Conservation (phyloP, 1,284 basidiomycete genomes). For the Xerocomus minutiporus region DNA sequence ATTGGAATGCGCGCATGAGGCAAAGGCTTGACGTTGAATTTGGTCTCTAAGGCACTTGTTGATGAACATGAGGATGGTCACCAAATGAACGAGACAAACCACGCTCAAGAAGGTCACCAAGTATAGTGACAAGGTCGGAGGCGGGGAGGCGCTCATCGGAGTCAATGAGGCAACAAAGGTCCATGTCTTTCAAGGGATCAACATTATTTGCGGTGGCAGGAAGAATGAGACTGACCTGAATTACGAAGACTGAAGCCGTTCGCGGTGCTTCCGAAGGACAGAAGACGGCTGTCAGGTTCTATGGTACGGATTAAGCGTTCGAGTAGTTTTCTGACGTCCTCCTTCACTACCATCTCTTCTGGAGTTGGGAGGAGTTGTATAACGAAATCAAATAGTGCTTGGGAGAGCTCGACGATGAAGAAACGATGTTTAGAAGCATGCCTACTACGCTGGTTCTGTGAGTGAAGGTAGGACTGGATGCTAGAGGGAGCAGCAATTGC, state of each 20-base stretch:
- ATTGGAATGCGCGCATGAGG: conserved; percentile 98
- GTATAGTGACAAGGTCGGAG: conserved; percentile 89
- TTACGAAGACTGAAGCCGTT: conserved; percentile 93
- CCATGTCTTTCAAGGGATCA: conserved; percentile 73
- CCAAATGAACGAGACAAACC: conserved; percentile 45
- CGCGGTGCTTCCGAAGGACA: conserved; percentile 93
- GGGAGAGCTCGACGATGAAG: conserved; percentile 60
- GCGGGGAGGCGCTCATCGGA: conserved; percentile 73
- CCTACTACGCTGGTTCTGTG: conserved; percentile 32
- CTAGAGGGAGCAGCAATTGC: conserved; percentile 18
- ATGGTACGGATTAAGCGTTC: conserved; percentile 93
- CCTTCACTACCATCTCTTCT: conserved; percentile 91
- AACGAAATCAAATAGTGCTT: conserved; percentile 77
- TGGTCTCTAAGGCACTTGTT: conserved; percentile 70
- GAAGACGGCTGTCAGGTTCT: conserved; percentile 84
- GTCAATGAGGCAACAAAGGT: conserved; percentile 93
- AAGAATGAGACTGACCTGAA: conserved; percentile 61
- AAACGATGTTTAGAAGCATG: conserved; percentile 54
- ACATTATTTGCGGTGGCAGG: background rate
- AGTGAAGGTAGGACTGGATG: conserved; percentile 27
- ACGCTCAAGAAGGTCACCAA: conserved; percentile 89
- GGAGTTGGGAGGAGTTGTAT: conserved; percentile 83
- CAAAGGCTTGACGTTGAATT: conserved; percentile 94
- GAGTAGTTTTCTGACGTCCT: conserved; percentile 91
- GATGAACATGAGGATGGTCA: conserved; percentile 9